phyloP scores from a whole-genome alignment of 305 asterid species.

The Solanum hybrid region DNA sequence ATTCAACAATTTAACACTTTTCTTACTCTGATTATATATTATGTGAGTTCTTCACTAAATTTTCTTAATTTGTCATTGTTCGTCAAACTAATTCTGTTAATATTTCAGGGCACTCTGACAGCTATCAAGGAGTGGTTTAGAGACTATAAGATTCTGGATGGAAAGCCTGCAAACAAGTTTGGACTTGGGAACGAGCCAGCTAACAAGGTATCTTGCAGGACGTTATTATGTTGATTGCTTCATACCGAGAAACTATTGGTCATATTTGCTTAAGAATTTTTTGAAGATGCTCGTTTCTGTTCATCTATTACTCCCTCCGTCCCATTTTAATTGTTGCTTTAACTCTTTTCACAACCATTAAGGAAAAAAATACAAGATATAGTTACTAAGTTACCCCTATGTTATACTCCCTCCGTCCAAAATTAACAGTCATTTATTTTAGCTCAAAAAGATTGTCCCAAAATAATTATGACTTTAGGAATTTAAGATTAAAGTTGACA shows the following conservation, averaged over 20 bases:
- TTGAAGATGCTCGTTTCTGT: neutral
- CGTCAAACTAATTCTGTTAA: neutral
- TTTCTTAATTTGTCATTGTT: neutral
- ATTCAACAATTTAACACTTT: neutral
- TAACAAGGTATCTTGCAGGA: conserved; percentile 48
- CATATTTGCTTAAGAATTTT: neutral
- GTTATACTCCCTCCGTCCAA: neutral
- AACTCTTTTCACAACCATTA: neutral
- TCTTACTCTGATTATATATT: neutral
- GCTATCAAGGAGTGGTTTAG: conserved; percentile 94
- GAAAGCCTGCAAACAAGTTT: conserved; percentile 88
- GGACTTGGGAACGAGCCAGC: conserved; percentile 91
- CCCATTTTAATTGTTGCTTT: neutral
- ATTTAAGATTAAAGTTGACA: neutral
- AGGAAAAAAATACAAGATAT: neutral
- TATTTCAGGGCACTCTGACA: conserved; percentile 76
- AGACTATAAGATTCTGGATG: conserved; percentile 98
- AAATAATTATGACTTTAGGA: neutral
- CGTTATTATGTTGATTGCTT: neutral
- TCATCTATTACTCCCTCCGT: neutral
- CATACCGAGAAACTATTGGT: neutral
- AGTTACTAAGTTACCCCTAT: neutral
- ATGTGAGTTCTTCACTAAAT: neutral
- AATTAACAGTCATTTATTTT: neutral
- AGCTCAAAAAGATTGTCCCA: neutral